Base-by-base conservation (phyloP, 2,329 filamentous ascomycete species). In the Ploettnerulaceae sp. region DNA sequence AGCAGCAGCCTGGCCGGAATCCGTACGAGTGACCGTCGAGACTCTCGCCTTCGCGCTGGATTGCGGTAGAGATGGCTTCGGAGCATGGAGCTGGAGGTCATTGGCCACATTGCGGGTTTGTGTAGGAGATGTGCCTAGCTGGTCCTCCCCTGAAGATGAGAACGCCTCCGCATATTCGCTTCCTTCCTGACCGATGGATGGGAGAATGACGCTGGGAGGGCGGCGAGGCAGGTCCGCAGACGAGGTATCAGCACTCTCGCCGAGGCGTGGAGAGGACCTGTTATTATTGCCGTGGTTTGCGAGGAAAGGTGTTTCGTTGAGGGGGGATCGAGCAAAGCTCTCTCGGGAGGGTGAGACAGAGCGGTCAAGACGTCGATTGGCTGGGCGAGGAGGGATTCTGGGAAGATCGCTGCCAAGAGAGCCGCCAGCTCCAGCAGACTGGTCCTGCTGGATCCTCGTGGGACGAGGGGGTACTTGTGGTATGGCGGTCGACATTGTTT, bases 101-200 rank as follows among this genome's bases (percentile, higher is more conserved):
- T 84, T 81, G 55, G 79, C 84, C 46, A 95, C 74, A 57, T 83
- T 88, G 61, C 86, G 81, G 15, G 84, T 90, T 65, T 93, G 84
- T 59, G 85, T 76, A 7, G 84, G 81, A 4, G 77, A 75, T 25
- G 67, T 60, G 47, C 67, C 66, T 39, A 68, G 54, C 24, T 44
- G 22, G 25, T 44, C 40, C 52, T 76, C 74, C n/a, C 73, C 70
- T 25, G 72, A 61, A 25, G 75, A 64, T 17, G 65, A 65, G 62
- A 54, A 66, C 40, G 80, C 70, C 60, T 79, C 84, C 42, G 80
- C 87, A 68, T 96, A 96, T 69, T 96, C 91, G 57, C 75, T 81
- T 53, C 91, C 91, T 69, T 96, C 91, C 64, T 96, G 83, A 48
- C 91, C 91, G 45, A 95, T 76, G 1, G 86, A 86, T 12, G 91